phyloP scores from a whole-genome alignment of 83 land plant species.

The Picea abies region DNA sequence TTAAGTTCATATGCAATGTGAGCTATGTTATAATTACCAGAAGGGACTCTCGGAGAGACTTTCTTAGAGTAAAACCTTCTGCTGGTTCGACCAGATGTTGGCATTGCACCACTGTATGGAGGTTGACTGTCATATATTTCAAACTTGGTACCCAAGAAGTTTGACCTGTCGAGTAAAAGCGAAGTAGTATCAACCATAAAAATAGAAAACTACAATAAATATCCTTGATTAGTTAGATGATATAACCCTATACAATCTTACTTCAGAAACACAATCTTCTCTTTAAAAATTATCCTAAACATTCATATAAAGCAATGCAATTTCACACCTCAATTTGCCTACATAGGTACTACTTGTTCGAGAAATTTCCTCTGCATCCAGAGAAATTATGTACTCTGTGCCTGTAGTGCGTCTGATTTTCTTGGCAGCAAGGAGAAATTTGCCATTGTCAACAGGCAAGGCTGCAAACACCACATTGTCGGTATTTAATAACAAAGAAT shows the following conservation, averaged over 20 bases:
- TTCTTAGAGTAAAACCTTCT: conserved; percentile 50
- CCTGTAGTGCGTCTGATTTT: conserved; percentile 65
- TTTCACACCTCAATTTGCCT: conserved; percentile 60
- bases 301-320: not conserved
- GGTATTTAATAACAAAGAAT: not conserved
- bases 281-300: not conserved
- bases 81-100: conserved; percentile 48
- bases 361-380: conserved; percentile 63
- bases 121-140: conserved; percentile 71
- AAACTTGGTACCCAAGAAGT: conserved; percentile 82
- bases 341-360: conserved; percentile 57
- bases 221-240: too few relatives aligned
- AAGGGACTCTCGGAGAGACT: conserved; percentile 65
- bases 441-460: conserved; percentile 47
- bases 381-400: conserved; percentile 68
- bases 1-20: conserved; percentile 78
- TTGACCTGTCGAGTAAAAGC: conserved; percentile 43
- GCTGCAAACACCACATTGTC: conserved; percentile 34
- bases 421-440: conserved; percentile 62
- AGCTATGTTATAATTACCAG: conserved; percentile 69
- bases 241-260: too few relatives aligned
- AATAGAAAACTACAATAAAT: too few relatives aligned
- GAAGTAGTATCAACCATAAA: too few relatives aligned
- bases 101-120: conserved; percentile 58
- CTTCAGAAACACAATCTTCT: too few relatives aligned